Conservation (phyloP, 176 grass and related monocot genomes). For the Poa pratensis region DNA sequence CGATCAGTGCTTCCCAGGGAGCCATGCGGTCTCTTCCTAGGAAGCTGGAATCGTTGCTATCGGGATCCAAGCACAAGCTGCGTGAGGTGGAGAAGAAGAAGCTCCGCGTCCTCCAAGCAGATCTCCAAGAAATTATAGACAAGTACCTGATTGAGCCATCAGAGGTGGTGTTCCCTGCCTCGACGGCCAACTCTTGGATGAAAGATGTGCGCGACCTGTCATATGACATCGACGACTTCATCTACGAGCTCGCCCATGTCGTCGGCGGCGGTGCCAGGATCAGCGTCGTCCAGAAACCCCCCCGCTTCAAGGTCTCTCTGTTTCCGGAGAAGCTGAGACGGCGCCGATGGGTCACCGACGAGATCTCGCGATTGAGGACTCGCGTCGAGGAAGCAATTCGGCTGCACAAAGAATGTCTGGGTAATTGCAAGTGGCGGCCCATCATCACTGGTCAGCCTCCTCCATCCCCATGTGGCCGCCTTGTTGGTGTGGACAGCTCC, state of each 20-base stretch:
- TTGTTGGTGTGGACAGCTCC: slow-evolving; percentile 8
- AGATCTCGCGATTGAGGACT: background rate
- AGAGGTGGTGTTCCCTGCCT: background rate
- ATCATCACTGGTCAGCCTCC: background rate
- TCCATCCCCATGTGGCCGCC: no score
- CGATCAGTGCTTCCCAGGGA: slow-evolving; percentile 8
- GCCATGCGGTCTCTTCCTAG: background rate
- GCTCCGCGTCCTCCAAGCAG: background rate
- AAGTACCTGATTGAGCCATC: slow-evolving; percentile 4
- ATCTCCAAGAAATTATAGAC: background rate
- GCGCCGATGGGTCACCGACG: background rate
- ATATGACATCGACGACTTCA: slow-evolving; percentile 39
- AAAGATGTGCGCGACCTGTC: slow-evolving; percentile 29
- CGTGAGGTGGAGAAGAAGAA: background rate
- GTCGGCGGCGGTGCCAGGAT: background rate
- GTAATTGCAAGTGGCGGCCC: background rate
- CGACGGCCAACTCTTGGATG: slow-evolving; percentile 23
- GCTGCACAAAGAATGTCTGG: background rate
- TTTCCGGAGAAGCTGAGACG: background rate
- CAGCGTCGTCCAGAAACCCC: background rate
- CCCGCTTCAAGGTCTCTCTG: background rate
- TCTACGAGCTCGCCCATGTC: slow-evolving; percentile 5
- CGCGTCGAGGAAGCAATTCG: background rate
- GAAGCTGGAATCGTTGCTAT: background rate
- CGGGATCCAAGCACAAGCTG: background rate